These are phyloP conservation scores for Kwoniella sp. DNA, from an alignment of 768 basidiomycete genomes.

Conservation along the genomic window DNA sequence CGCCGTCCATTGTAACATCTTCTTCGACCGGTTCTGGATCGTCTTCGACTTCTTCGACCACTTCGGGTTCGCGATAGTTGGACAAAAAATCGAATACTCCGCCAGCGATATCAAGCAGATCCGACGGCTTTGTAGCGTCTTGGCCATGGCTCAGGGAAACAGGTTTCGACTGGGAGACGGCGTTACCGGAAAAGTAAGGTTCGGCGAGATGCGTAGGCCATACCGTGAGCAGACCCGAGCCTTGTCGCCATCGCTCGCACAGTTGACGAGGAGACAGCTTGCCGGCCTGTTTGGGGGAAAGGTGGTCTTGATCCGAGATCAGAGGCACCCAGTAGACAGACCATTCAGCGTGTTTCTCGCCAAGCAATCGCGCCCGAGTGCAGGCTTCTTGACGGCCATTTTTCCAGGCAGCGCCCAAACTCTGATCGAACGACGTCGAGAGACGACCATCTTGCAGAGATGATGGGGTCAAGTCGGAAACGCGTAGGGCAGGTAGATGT, in stretches of 20 bases:
- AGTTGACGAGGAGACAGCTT: conserved; percentile 20
- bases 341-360: conserved; percentile 14
- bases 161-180: background rate
- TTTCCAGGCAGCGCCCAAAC: conserved; percentile 20
- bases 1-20: conserved; percentile 19
- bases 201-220: conserved; percentile 29
- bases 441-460: conserved; percentile 7
- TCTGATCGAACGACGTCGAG: conserved; percentile 13
- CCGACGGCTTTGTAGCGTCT: background rate
- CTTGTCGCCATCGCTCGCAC: conserved; percentile 15
- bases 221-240: conserved; percentile 21
- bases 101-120: conserved; percentile 17
- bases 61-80: conserved; percentile 23
- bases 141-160: background rate
- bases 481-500: conserved; percentile 15
- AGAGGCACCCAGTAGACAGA: conserved; percentile 29
- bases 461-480: conserved; percentile 1
- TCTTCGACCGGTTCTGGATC: conserved; percentile 11
- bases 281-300: background rate
- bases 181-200: background rate
- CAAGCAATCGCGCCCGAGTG: background rate
- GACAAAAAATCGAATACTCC: conserved; percentile 26
- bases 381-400: conserved; percentile 1
- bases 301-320: background rate
- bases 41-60: conserved; percentile 15